A percentile compares a stretch with the other conserved stretches of the same genome.
Evolutionary conservation across 805 yeast species (phyloP).

Genomic region (Blastobotrys terrestris): DNA sequence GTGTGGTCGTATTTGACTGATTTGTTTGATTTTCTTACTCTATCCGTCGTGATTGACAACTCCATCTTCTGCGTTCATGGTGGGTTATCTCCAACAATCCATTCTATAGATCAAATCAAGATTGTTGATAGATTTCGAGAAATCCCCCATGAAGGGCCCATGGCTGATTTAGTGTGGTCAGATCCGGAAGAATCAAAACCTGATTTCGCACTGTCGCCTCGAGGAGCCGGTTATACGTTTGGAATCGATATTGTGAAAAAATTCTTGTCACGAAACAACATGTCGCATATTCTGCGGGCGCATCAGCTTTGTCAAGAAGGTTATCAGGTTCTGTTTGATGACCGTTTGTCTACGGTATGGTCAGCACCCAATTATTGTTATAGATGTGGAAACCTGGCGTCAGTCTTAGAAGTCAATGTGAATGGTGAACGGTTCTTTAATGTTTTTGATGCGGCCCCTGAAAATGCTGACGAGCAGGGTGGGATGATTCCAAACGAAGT

Average conservation of each 20-base stretch:
- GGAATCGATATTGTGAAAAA: constrained; percentile 87
- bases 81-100: constrained; percentile 92
- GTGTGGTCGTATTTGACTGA: constrained; percentile 92
- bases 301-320: constrained; percentile 98
- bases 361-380: constrained; percentile 97
- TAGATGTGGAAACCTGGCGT: constrained; percentile 93
- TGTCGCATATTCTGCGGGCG: constrained; percentile 82
- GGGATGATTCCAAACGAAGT: constrained; percentile 18
- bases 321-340: constrained; percentile 83
- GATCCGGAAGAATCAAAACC: constrained; percentile 83
- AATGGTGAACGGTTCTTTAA: constrained; percentile 70
- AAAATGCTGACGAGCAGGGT: constrained; percentile 41
- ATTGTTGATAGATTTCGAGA: constrained; percentile 89
- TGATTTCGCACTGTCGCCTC: constrained; percentile 82
- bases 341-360: constrained; percentile 94
- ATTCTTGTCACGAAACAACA: constrained; percentile 68
- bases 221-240: constrained; percentile 98
- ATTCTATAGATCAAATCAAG: constrained; percentile 84
- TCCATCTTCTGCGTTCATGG: constrained; percentile 94
- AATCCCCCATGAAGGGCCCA: constrained; percentile 98
- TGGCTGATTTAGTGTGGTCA: constrained; percentile 98
- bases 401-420: constrained; percentile 81
- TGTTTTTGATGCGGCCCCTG: constrained; percentile 96
- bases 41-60: constrained; percentile 86
- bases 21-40: constrained; percentile 82